Conservation (phyloP, 768 basidiomycete genomes). For the Mrakia blollopis region DNA sequence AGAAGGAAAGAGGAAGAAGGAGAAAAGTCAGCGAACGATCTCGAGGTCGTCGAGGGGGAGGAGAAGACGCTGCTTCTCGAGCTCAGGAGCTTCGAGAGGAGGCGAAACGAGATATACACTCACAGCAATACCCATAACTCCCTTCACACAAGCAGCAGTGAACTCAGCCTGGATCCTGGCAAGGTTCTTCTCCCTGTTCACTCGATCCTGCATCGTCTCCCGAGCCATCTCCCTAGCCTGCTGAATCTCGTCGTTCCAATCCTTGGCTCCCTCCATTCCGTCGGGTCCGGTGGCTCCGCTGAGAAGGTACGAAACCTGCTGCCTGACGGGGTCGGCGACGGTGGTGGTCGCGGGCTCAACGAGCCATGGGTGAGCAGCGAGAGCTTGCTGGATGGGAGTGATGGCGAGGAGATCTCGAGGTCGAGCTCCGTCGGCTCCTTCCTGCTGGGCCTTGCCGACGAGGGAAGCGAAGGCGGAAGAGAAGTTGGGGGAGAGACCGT, state of each 20-base stretch:
- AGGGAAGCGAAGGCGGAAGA: conserved; percentile 38
- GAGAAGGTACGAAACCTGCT: conserved; percentile 48
- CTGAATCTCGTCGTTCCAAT: conserved; percentile 51
- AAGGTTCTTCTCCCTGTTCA: conserved; percentile 47
- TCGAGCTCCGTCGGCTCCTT: conserved; percentile 32
- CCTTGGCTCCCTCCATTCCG: conserved; percentile 46
- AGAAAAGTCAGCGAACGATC: background rate
- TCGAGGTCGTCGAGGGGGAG: background rate
- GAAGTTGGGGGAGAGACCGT: conserved; percentile 47
- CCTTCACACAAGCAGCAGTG: conserved; percentile 45
- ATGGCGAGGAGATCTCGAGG: conserved; percentile 42
- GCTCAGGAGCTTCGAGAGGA: too few relatives aligned
- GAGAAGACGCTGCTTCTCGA: too few relatives aligned
- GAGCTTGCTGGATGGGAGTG: conserved; percentile 45
- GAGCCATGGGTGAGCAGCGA: conserved; percentile 47
- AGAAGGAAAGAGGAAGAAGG: background rate
- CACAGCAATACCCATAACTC: conserved; percentile 43
- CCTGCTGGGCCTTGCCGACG: conserved; percentile 10
- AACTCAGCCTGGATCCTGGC: conserved; percentile 47
- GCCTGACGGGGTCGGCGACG: conserved; percentile 44
- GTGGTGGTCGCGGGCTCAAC: conserved; percentile 38
- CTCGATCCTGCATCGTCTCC: conserved; percentile 43
- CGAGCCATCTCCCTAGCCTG: conserved; percentile 46
- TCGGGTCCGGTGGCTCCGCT: conserved; percentile 46
- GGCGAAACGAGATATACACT: background rate